Conservation (phyloP, 192 early-diverging fungal species). For the Dispira parvispora region DNA sequence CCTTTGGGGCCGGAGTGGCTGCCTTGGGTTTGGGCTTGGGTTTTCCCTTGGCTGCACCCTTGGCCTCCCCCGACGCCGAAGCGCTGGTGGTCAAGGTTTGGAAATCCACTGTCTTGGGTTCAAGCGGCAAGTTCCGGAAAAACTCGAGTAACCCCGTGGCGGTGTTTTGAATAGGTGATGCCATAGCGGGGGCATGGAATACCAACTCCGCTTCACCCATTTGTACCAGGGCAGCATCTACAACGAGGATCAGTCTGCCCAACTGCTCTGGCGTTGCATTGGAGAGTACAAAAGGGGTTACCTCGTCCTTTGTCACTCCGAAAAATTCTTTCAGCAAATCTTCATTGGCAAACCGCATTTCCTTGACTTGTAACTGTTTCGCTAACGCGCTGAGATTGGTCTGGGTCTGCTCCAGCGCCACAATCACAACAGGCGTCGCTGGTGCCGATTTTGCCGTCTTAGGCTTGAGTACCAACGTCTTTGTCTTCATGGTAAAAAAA, state of each 20-base stretch:
- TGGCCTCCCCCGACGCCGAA: conserved; percentile 16
- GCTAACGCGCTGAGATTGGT: conserved; percentile 33
- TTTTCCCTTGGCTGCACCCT: no score
- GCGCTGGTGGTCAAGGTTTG: conserved; percentile 26
- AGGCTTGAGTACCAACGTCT: conserved; percentile 67
- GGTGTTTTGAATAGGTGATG: conserved; percentile 39
- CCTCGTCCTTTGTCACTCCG: conserved; percentile 22
- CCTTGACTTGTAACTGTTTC: conserved; percentile 41
- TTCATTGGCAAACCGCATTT: conserved; percentile 53
- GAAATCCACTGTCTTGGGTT: conserved; percentile 30
- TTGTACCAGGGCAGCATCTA: conserved; percentile 43
- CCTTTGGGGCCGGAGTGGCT: conserved; percentile 24
- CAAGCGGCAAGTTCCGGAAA: conserved; percentile 33
- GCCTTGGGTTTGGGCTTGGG: conserved; percentile 5
- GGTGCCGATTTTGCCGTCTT: conserved; percentile 50
- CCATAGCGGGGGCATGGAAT: conserved; percentile 47
- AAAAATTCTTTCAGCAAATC: conserved; percentile 41
- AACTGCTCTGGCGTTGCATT: conserved; percentile 37
- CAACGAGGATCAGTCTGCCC: conserved; percentile 44
- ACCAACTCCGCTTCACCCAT: conserved; percentile 31
- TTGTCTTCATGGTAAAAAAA: conserved; percentile 34
- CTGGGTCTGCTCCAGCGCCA: conserved; percentile 36
- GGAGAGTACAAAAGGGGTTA: conserved; percentile 57
- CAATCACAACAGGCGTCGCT: conserved; percentile 40
- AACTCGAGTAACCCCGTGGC: conserved; percentile 35